These are phyloP conservation scores for Fragaria nilgerrensis DNA, from an alignment of 306 rosid genomes.

Conservation along the genomic window DNA sequence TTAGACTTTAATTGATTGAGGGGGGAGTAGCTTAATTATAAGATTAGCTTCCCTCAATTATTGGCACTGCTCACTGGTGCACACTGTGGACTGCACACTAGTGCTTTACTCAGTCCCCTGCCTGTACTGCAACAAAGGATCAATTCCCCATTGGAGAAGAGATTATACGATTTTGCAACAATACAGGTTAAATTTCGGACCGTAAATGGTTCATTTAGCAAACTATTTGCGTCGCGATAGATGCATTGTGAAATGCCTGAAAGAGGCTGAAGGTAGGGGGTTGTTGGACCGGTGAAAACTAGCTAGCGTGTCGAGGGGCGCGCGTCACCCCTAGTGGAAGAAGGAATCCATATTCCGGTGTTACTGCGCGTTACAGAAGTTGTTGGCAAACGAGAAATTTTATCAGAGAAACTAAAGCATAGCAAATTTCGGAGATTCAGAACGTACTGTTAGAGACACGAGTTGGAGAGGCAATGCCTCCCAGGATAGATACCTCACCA, in stretches of 20 bases:
- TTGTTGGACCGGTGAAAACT: background rate
- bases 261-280: background rate
- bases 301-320: no score
- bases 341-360: no score
- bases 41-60: slow-evolving; percentile 1
- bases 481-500: background rate
- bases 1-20: slow-evolving; percentile 9
- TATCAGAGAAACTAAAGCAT: no score
- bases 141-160: background rate
- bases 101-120: background rate
- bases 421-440: background rate
- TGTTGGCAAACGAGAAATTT: background rate
- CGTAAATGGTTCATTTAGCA: background rate
- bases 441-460: background rate
- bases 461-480: background rate
- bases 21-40: background rate
- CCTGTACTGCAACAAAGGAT: background rate
- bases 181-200: background rate
- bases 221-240: background rate
- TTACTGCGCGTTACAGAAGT: background rate
- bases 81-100: background rate
- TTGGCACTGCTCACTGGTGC: background rate
- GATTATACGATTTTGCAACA: background rate
- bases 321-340: no score
- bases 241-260: background rate